Evolutionary conservation across 2,329 filamentous ascomycete genomes (phyloP), one percentile per base, ranked within the genome.

Genomic region (Colletotrichum magnum): DNA sequence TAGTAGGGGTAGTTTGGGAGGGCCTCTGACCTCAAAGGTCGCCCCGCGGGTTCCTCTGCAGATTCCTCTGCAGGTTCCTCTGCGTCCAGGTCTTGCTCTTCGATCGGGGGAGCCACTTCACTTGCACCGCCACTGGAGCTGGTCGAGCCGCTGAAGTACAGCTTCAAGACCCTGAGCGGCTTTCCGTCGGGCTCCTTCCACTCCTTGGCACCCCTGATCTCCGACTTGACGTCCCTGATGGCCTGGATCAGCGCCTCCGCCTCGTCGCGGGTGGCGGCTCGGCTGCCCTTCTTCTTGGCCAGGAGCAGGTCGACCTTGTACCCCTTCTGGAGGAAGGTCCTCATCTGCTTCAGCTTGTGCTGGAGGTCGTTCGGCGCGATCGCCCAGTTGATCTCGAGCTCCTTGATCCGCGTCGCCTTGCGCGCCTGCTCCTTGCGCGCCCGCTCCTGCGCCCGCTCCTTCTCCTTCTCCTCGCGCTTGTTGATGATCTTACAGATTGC

Each of bases 371-470:
- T 88, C 13, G 80, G 77, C 70, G 90, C 90, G 75, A 97, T 97
- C 41, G 92, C 90, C 95, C 95, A 98, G 79, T 94, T 95, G 74
- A 98, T 74, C 81, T 98, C 95, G n/a, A 98, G 79, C 77, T 92
- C 91, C 82, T 98, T 98, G 16, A 80, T 77, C 72, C 84, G 85
- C 43, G 82, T 75, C 21, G 76, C 73, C 75, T 78, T 69, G 72
- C 79, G 78, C 71, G 81, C 76, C 74, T 74, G 73, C 68, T 82
- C 81, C 53, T 83, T 82, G 61, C 78, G 81, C 72, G 77, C 83
- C 74, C 81, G 79, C 71, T 82, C 82, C 72, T 80, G 83, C 70
- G 84, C 80, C 70, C 84, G 84, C 50, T 78, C 73, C 58, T 79
- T 77, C 72, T 84, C 79, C 69, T 81, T 79, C 62, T 87, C 80